Evolutionary conservation across 768 basidiomycete species (phyloP).

Genomic region (Arthromyces matolae): DNA sequence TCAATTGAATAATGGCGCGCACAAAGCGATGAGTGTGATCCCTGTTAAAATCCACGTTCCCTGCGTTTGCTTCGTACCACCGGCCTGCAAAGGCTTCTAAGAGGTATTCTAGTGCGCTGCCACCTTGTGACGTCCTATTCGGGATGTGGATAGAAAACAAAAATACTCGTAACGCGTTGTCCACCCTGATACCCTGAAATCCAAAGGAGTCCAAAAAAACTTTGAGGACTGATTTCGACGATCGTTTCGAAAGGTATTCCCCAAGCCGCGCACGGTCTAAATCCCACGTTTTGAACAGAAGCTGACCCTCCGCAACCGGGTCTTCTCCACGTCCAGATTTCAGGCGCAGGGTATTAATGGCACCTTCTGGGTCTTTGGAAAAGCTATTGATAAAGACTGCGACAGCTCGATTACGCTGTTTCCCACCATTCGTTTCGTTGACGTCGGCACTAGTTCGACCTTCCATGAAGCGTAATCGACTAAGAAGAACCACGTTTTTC

Average conservation of each 20-base stretch:
- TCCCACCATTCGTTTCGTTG: slow-evolving; percentile 33
- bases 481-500: slow-evolving; percentile 84
- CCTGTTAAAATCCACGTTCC: slow-evolving; percentile 74
- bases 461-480: slow-evolving; percentile 61
- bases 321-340: slow-evolving; percentile 62
- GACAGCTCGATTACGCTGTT: slow-evolving; percentile 55
- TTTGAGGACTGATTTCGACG: slow-evolving; percentile 72
- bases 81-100: slow-evolving; percentile 81
- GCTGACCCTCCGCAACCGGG: slow-evolving; percentile 67
- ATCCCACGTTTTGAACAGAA: slow-evolving; percentile 79
- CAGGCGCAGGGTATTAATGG: slow-evolving; percentile 66
- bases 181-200: slow-evolving; percentile 77
- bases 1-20: slow-evolving; percentile 80
- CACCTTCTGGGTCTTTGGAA: slow-evolving; percentile 72
- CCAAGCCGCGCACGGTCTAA: slow-evolving; percentile 82
- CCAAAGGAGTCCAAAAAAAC: slow-evolving; percentile 87
- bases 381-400: slow-evolving; percentile 78
- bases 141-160: slow-evolving; percentile 72
- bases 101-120: slow-evolving; percentile 59
- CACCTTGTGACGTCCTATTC: no score
- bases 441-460: slow-evolving; percentile 60
- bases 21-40: slow-evolving; percentile 76
- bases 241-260: slow-evolving; percentile 72
- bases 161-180: slow-evolving; percentile 88
- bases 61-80: slow-evolving; percentile 88